Base-by-base conservation (phyloP, 352 stramenopile species). In the Aphanomyces cochlioides region DNA sequence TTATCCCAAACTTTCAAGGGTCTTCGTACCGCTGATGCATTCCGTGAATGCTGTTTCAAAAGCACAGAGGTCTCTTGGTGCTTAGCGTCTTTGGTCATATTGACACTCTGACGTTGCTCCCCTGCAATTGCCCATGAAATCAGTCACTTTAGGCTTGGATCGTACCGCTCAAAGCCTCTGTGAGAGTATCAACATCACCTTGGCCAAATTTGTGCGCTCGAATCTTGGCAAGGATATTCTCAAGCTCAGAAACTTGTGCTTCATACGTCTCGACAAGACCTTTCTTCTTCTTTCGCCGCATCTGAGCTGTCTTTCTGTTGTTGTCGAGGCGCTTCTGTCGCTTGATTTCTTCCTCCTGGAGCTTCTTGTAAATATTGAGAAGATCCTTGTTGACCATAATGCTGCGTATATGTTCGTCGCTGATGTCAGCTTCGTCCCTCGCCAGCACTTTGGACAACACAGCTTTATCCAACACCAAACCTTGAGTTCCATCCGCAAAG, bases 241-340 rank as follows among this genome's bases (percentile, higher is more conserved):
- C 87, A 12, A 95, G 85, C 72, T 95, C 91, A n/a, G 86, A 90
- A 3, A 95, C 87, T 73, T 93, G 84, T 34, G 50, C 79, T 66
- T 95, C 87, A 70, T 93, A 95, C 21, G 85, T 93, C 69, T 95
- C 87, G 21, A 95, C 86, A 80, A 95, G 90, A 7, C 79, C 81
- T 59, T 93, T 93, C 76, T 95, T 95, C 75, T 95, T 95, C 61
- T 93, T 85, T 3, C 87, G 87, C 43, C 87, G 84, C 56, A 95
- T 82, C 59, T 85, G 78, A 13, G 87, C 87, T 4, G 87, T 93
- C 17, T 87, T 85, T 34, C 87, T 83, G 73, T 93, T 93, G 53
- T 87, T 83, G 45, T 93, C 87, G 37, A 95, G 71, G 7, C 77
- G 75, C 65, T 85, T 74, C 71, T 93, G 87, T 34, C 87, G 78